Evolutionary conservation across 768 basidiomycete genomes (phyloP).

Genomic region (Mycena galopus): DNA sequence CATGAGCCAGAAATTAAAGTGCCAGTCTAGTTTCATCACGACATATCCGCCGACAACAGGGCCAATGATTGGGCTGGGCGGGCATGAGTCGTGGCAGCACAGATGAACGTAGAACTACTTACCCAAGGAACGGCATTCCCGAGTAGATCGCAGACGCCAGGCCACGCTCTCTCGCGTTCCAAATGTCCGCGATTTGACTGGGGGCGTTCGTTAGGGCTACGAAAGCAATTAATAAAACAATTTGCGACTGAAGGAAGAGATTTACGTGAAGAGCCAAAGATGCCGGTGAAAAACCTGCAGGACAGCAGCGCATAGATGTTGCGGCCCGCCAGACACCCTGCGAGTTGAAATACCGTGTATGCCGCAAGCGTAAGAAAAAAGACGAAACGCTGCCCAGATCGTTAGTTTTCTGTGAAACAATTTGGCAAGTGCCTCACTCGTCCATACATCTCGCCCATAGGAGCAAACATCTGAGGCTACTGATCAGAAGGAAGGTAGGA

Average conservation of each 20-base stretch:
- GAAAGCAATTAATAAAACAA: conserved; percentile 6
- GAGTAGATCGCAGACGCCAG: conserved; percentile 71
- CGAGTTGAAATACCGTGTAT: conserved; percentile 67
- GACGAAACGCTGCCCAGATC: conserved; percentile 57
- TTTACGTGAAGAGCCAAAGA: conserved; percentile 69
- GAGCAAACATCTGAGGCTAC: conserved; percentile 66
- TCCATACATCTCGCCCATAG: conserved; percentile 71
- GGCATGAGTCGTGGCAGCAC: background rate
- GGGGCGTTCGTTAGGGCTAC: conserved; percentile 73
- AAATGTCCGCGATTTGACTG: conserved; percentile 70
- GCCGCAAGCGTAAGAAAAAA: conserved; percentile 66
- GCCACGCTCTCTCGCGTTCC: conserved; percentile 70
- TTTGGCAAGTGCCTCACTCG: conserved; percentile 53
- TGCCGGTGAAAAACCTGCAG: conserved; percentile 69
- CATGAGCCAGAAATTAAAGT: conserved; percentile 76
- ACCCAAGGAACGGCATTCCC: conserved; percentile 69
- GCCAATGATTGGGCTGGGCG: conserved; percentile 62
- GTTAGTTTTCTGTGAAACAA: background rate
- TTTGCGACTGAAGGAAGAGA: conserved; percentile 12
- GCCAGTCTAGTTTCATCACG: conserved; percentile 68
- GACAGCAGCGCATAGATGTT: conserved; percentile 62
- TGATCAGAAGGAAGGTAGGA: conserved; percentile 40
- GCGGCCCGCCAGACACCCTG: conserved; percentile 61
- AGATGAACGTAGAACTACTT: conserved; percentile 47
- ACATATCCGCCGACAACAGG: conserved; percentile 79